Base-by-base conservation (phyloP, 1,284 basidiomycete genomes). In the Ustilago lituana region DNA sequence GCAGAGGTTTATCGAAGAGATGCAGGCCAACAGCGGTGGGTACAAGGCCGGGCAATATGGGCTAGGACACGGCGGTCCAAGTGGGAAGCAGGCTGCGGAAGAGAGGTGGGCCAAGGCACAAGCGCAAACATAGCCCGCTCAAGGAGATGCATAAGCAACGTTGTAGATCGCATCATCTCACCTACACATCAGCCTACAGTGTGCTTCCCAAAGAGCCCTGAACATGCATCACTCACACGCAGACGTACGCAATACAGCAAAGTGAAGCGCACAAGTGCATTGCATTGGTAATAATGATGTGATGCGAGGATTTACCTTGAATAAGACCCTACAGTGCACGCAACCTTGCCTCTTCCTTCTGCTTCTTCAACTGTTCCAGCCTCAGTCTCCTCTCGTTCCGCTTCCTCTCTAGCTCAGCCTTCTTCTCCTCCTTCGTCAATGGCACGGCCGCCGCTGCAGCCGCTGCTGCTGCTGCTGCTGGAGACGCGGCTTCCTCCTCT, bases 391-490 rank as follows among this genome's bases (percentile, higher is more conserved):
- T 58, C 51, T 76, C 77, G 39, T 71, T 55, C 4, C 77, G 39
- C 61, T 77, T 70, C 17, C 67, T 47, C 53, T 75, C 73, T 48
- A 78, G 35, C 38, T 77, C 67, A 0, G 73, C 75, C 35, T 66
- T 63, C 56, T 72, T 74, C 31, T 79, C 75, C 31, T 79, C 77
- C 35, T 73, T 75, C n/a, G 58, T 63, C 62, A 75, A 15, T 10
- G 56, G 55, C 32, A 41, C 49, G 4, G 57, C 61, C 8, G 27
- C 45, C 14, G 56, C 36, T 27, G 68, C 23, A 15, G 57, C 54
- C 3, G 69, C 35, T 11, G 41, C 37, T 2, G 45, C 49, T 24
- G 49, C 46, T 15, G 29, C 20, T 12, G 39, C 55, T 4, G 44
- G 33, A 11, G 38, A 27, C 11, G 35, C 36, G 0, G n/a, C n/a